phyloP scores from a whole-genome alignment of 345 rosid genomes.

The Balakata baccata region DNA sequence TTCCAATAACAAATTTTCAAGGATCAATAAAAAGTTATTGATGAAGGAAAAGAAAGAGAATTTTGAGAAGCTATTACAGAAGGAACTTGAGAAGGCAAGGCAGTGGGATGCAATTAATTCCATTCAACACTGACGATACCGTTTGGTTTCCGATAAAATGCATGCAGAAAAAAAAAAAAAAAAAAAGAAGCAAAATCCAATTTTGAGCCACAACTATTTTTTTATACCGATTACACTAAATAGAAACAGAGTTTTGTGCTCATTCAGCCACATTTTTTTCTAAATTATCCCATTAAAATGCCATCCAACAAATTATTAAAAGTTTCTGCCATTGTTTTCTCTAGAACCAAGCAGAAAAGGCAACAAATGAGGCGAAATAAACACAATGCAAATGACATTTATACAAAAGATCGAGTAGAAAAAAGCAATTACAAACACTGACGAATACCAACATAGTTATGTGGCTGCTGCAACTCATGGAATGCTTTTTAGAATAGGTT shows the following conservation, averaged over 20 bases:
- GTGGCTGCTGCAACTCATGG: no score
- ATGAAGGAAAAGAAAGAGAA: no score
- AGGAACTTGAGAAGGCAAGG: no score
- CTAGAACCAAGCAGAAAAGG: constrained; percentile 18
- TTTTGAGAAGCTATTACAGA: no score
- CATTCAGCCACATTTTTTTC: not conserved
- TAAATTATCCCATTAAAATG: not conserved
- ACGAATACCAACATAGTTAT: no score
- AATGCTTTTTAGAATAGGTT: no score
- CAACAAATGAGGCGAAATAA: not conserved
- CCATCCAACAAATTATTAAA: not conserved
- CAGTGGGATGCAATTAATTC: no score
- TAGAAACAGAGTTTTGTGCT: not conserved
- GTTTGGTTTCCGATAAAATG: constrained; percentile 24
- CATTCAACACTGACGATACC: no score
- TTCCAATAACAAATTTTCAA: no score
- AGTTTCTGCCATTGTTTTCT: not conserved
- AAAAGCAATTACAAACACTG: not conserved
- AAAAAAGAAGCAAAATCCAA: not conserved
- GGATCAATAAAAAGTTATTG: no score
- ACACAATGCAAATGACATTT: not conserved
- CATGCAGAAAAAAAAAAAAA: constrained; percentile 6
- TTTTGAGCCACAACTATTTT: not conserved
- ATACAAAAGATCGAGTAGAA: not conserved
- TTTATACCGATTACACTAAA: not conserved